Evolutionary conservation across 768 basidiomycete genomes (phyloP).

Genomic region (Tephrocybe rancida): DNA sequence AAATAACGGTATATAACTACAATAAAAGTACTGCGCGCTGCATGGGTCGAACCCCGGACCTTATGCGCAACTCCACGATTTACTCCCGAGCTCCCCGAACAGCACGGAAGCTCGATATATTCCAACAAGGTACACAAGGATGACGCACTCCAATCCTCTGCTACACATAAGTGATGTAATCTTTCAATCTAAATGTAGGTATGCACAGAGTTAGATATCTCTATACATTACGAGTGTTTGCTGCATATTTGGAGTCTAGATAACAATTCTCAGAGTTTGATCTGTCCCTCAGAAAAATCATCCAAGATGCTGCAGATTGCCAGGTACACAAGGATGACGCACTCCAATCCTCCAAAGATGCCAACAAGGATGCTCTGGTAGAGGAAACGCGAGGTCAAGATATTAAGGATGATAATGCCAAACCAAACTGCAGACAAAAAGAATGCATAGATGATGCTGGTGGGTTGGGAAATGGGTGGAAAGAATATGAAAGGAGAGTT

Average conservation of each 20-base stretch:
- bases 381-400: neutral
- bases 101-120: no score
- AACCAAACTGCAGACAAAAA: slow-evolving; percentile 12
- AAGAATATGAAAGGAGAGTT: slow-evolving; percentile 1
- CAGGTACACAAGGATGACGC: neutral
- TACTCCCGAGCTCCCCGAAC: no score
- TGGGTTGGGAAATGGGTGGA: slow-evolving; percentile 3
- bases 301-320: slow-evolving; percentile 9
- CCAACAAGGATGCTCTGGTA: slow-evolving; percentile 9
- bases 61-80: no score
- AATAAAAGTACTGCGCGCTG: no score
- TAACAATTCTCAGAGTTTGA: slow-evolving; percentile 9
- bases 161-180: no score
- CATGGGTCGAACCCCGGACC: no score
- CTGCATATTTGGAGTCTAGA: no score
- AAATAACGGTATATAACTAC: no score
- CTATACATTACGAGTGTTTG: no score
- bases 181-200: no score
- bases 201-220: no score
- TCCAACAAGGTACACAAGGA: neutral
- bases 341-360: slow-evolving; percentile 13
- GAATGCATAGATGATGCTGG: slow-evolving; percentile 5
- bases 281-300: slow-evolving; percentile 11
- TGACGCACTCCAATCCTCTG: slow-evolving; percentile 13
- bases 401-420: slow-evolving; percentile 3